Evolutionary conservation across 1,284 basidiomycete genomes (phyloP).

Genomic region (Bondarzewia mesenterica): DNA sequence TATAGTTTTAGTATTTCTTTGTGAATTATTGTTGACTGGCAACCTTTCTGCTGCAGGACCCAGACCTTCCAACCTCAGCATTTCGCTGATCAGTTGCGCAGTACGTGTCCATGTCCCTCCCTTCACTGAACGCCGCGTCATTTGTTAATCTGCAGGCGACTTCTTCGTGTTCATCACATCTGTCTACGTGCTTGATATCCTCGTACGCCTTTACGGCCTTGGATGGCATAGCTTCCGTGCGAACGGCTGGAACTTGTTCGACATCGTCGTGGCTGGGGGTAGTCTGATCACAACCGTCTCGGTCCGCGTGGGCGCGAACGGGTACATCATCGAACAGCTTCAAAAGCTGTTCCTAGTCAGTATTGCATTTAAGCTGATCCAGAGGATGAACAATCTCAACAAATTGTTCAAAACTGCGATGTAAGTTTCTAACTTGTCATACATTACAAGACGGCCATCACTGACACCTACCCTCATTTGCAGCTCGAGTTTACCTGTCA

Average conservation of each 20-base stretch:
- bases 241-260: constrained; percentile 93
- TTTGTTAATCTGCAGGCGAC: constrained; percentile 39
- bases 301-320: constrained; percentile 49
- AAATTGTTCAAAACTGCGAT: constrained; percentile 96
- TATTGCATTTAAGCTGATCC: constrained; percentile 92
- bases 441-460: background rate
- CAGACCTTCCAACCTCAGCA: constrained; percentile 63
- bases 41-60: constrained; percentile 45
- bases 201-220: constrained; percentile 75
- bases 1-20: background rate
- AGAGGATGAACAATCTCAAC: constrained; percentile 84
- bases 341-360: constrained; percentile 94
- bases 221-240: constrained; percentile 80
- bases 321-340: constrained; percentile 59
- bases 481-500: constrained; percentile 83
- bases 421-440: constrained; percentile 38
- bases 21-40: constrained; percentile 9
- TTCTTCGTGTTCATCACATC: constrained; percentile 74
- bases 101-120: constrained; percentile 32
- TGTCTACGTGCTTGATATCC: constrained; percentile 75
- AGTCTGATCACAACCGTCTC: constrained; percentile 82
- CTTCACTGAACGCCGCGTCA: background rate
- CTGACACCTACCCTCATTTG: background rate
- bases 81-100: constrained; percentile 55
- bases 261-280: constrained; percentile 76